Evolutionary conservation across 805 yeast genomes (phyloP).

Genomic region (Lipomyces orientalis): DNA sequence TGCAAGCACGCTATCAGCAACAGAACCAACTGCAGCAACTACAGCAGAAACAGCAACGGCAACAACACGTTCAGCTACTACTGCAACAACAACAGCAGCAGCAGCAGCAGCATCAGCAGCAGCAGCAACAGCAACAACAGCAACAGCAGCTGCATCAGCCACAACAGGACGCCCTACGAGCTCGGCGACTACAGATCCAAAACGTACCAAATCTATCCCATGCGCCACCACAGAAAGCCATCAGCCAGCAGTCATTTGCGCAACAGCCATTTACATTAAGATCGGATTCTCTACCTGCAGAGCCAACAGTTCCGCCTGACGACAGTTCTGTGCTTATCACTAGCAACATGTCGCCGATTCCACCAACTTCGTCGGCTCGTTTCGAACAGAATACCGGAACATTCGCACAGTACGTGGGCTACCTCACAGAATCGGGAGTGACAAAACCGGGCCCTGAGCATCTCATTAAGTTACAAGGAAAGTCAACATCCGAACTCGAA

Average conservation of each 20-base stretch:
- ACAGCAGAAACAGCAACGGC: not conserved
- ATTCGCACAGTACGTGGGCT: not conserved
- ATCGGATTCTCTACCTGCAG: not conserved
- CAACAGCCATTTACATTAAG: not conserved
- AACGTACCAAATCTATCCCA: not conserved
- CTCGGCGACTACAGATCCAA: not conserved
- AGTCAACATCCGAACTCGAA: not conserved
- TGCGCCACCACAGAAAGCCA: not conserved
- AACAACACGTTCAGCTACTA: not conserved
- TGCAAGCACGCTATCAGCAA: not conserved
- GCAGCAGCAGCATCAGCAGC: not conserved
- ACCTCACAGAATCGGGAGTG: not conserved
- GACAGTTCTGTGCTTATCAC: not conserved
- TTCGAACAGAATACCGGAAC: not conserved
- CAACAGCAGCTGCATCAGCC: not conserved
- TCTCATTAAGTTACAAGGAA: not conserved
- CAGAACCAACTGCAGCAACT: not conserved
- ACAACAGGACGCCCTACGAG: not conserved
- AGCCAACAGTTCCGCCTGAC: not conserved
- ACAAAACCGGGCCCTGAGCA: not conserved
- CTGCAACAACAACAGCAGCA: not conserved
- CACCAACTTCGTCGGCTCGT: not conserved
- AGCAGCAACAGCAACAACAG: not conserved
- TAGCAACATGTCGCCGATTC: not conserved
- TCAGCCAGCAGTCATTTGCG: not conserved